Evolutionary conservation across 352 stramenopile genomes (phyloP).

Genomic region (Thalassiosira hispida): DNA sequence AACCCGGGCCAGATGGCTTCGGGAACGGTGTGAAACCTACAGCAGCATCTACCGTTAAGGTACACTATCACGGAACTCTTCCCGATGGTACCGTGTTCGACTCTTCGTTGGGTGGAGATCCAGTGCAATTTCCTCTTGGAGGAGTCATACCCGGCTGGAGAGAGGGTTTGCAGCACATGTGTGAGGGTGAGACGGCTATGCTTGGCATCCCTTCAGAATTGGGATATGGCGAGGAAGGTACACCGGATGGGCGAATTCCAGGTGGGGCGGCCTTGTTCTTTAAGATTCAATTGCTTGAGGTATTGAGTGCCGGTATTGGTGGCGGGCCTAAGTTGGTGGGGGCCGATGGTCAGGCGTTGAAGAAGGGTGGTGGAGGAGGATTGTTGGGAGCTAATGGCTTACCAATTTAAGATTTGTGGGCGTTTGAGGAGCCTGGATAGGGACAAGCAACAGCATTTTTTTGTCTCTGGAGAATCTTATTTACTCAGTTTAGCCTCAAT

Average conservation of each 20-base stretch:
- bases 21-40: conserved; percentile 66
- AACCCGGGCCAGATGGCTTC: conserved; percentile 64
- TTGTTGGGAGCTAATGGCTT: conserved; percentile 72
- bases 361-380: conserved; percentile 45
- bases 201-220: conserved; percentile 86
- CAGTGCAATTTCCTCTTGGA: conserved; percentile 85
- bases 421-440: background rate
- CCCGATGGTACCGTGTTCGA: conserved; percentile 88
- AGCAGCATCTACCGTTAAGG: conserved; percentile 78
- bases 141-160: conserved; percentile 87
- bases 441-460: too few species aligned
- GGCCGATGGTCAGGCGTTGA: conserved; percentile 66
- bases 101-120: conserved; percentile 78
- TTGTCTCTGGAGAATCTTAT: background rate
- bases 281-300: conserved; percentile 86
- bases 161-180: conserved; percentile 86
- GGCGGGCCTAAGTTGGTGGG: conserved; percentile 68
- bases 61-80: conserved; percentile 88
- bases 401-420: conserved; percentile 44
- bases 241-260: conserved; percentile 82
- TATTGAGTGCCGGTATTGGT: conserved; percentile 75
- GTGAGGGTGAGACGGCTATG: conserved; percentile 86
- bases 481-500: background rate
- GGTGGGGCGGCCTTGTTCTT: conserved; percentile 87
- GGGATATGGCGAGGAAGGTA: conserved; percentile 84